These are phyloP conservation scores for Blastomyces parvus DNA, from an alignment of 2,329 filamentous ascomycete genomes.

Conservation along the genomic window DNA sequence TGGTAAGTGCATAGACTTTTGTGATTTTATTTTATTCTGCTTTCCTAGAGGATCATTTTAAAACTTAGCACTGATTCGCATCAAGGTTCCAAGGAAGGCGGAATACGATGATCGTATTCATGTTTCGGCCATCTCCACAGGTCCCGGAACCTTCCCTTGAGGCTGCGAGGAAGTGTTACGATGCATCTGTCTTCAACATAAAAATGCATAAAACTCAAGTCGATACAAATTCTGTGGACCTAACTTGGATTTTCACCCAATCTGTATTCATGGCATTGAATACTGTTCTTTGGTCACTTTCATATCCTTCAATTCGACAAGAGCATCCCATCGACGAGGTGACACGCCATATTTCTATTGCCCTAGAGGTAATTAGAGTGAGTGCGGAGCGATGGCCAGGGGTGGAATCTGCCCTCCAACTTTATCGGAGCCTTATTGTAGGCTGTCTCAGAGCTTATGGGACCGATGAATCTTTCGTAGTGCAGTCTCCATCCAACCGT, in stretches of 20 bases:
- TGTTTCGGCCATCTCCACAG: conserved; percentile 86
- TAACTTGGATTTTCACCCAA: conserved; percentile 90
- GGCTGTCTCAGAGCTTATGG: conserved; percentile 87
- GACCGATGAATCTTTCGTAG: conserved; percentile 45
- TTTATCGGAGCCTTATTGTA: conserved; percentile 76
- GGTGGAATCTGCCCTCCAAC: conserved; percentile 68
- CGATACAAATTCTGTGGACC: conserved; percentile 62
- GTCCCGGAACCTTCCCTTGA: conserved; percentile 70
- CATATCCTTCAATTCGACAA: conserved; percentile 71
- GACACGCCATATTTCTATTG: conserved; percentile 61
- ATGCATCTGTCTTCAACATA: conserved; percentile 74
- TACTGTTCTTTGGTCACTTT: conserved; percentile 82
- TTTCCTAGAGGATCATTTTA: conserved; percentile 16
- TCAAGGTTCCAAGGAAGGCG: conserved; percentile 56
- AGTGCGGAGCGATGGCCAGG: conserved; percentile 89
- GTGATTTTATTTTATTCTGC: conserved; percentile 12
- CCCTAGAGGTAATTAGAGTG: conserved; percentile 67
- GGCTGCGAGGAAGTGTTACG: conserved; percentile 75
- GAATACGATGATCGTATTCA: conserved; percentile 78
- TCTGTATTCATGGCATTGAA: conserved; percentile 87
- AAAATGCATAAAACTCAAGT: conserved; percentile 72
- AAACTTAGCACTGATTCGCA: conserved; percentile 13
- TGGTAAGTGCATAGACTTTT: conserved; percentile 51
- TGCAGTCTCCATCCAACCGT: conserved; percentile 38
- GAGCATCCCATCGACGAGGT: conserved; percentile 65